These are phyloP conservation scores for Lagerstroemia speciosa DNA, from an alignment of 345 rosid species.

Conservation along the genomic window DNA sequence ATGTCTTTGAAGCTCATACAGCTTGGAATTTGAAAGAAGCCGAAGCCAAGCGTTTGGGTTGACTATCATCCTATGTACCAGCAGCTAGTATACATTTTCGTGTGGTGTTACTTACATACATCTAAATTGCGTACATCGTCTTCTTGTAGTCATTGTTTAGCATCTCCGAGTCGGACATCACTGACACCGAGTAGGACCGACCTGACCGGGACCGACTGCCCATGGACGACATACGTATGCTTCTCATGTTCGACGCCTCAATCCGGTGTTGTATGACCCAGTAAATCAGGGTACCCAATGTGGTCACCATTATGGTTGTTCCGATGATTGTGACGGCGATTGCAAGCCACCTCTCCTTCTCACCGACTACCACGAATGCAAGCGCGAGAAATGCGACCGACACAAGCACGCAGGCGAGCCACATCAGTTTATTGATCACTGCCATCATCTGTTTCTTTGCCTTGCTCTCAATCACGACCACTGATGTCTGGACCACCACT, in stretches of 20 bases:
- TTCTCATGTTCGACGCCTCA: constrained; percentile 65
- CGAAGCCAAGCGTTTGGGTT: too few species aligned
- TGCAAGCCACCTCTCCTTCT: constrained; percentile 63
- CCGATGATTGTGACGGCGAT: constrained; percentile 74
- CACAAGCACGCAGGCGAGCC: constrained; percentile 82
- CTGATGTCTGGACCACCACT: constrained; percentile 92
- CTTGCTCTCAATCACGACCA: constrained; percentile 84
- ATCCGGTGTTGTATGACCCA: constrained; percentile 87
- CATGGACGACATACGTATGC: constrained; percentile 46
- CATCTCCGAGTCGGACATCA: constrained; percentile 56
- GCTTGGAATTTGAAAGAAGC: too few species aligned
- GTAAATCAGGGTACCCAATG: constrained; percentile 79
- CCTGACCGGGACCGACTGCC: constrained; percentile 62
- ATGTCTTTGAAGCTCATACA: too few species aligned
- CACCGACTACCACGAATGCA: constrained; percentile 75
- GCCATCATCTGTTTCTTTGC: constrained; percentile 97
- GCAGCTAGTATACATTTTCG: background rate
- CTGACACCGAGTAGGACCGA: constrained; percentile 46
- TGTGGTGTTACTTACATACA: background rate
- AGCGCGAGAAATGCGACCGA: constrained; percentile 74
- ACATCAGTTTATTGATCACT: constrained; percentile 82
- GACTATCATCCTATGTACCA: too few species aligned
- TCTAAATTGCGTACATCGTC: constrained; percentile 76
- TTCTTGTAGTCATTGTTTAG: constrained; percentile 56
- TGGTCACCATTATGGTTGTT: constrained; percentile 67